phyloP scores from a whole-genome alignment of 371 early-diverging fungal genomes.

The Rhizopus delemar region DNA sequence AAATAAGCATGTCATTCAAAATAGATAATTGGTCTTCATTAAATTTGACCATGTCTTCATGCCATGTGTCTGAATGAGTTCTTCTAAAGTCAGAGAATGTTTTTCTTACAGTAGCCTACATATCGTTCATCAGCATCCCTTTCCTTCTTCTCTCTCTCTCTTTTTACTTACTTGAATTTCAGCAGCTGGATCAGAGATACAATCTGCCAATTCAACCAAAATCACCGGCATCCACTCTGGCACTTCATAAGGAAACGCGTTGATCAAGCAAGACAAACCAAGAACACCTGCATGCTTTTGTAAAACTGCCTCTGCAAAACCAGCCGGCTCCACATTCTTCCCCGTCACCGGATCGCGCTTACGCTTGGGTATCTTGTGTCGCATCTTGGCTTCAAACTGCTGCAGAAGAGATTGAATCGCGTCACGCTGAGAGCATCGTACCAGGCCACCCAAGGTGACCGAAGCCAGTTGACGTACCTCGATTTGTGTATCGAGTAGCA shows the following conservation, averaged over 20 bases:
- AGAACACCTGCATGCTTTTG: constrained; percentile 86
- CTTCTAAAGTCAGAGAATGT: constrained; percentile 89
- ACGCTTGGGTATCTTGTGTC: constrained; percentile 49
- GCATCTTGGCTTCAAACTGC: constrained; percentile 36
- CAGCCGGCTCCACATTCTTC: constrained; percentile 50
- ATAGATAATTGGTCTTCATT: constrained; percentile 75
- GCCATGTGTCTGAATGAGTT: constrained; percentile 95
- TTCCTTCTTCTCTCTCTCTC: background rate
- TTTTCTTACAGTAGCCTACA: constrained; percentile 76
- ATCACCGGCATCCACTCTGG: constrained; percentile 89
- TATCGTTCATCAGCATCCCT: background rate
- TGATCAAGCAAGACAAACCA: constrained; percentile 81
- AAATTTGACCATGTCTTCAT: constrained; percentile 80
- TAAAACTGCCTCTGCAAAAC: constrained; percentile 61
- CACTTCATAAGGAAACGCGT: constrained; percentile 90
- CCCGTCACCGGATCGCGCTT: constrained; percentile 42
- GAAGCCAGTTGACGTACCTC: constrained; percentile 86
- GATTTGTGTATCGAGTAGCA: constrained; percentile 75
- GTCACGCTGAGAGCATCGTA: constrained; percentile 82
- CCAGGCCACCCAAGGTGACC: constrained; percentile 79
- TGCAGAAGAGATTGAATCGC: constrained; percentile 61
- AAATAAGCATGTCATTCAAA: constrained; percentile 85
- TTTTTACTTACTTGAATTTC: constrained; percentile 69
- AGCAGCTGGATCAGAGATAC: constrained; percentile 82
- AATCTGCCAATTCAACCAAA: constrained; percentile 71